Percentiles rank a stretch among this genome's conserved stretches.
Evolutionary conservation across 2,329 filamentous ascomycete species (phyloP).

Genomic region (Pezicula carpinea): DNA sequence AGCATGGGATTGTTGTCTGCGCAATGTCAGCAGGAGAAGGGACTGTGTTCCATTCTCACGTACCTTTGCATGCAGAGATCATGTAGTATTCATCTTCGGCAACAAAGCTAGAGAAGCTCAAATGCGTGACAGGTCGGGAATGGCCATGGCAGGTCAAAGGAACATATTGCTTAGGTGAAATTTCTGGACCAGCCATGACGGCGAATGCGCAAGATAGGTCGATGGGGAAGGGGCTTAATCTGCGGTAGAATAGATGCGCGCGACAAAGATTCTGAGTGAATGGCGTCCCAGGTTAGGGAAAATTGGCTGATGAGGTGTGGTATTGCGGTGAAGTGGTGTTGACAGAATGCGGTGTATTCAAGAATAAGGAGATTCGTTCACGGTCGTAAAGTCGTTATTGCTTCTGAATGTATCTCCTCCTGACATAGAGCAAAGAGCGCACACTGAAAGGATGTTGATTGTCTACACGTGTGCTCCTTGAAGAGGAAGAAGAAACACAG

Average conservation of each 20-base stretch:
- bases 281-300: neutral
- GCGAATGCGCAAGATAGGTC: neutral
- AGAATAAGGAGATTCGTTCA: slow-evolving; percentile 29
- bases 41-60: neutral
- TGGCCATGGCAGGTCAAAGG: slow-evolving; percentile 74
- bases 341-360: slow-evolving; percentile 8
- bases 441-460: neutral
- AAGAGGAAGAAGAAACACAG: slow-evolving; percentile 1
- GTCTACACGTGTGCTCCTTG: neutral
- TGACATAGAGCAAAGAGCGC: slow-evolving; percentile 1
- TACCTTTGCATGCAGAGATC: slow-evolving; percentile 69
- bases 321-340: neutral
- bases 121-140: slow-evolving; percentile 68
- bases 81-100: slow-evolving; percentile 64
- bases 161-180: slow-evolving; percentile 37
- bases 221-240: neutral
- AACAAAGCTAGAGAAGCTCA: slow-evolving; percentile 64
- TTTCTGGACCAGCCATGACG: slow-evolving; percentile 24
- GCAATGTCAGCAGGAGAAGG: slow-evolving; percentile 13
- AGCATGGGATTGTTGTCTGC: slow-evolving; percentile 97
- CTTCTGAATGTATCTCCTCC: neutral
- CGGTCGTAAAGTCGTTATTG: slow-evolving; percentile 27
- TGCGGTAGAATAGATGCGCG: neutral
- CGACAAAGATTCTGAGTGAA: neutral
- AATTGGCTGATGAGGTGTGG: neutral